A percentile compares a stretch with the other conserved stretches of the same genome.
Evolutionary conservation across 2,329 filamentous ascomycete genomes (phyloP).

Genomic region (Neonectria hederae): DNA sequence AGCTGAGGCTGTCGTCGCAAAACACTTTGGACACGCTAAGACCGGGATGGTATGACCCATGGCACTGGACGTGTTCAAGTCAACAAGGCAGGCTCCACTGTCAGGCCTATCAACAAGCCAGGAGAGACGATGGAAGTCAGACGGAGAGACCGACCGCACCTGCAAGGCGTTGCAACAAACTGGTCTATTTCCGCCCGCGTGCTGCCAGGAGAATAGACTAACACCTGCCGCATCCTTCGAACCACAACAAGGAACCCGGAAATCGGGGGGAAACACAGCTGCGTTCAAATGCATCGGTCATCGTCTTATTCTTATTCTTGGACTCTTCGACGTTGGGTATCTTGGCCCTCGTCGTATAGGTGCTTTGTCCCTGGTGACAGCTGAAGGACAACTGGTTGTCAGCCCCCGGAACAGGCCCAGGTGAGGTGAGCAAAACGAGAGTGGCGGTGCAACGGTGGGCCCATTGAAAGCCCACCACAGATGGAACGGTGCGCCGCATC

Average conservation of each 20-base stretch:
- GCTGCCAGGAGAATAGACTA: background rate
- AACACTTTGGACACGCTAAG: constrained; percentile 17
- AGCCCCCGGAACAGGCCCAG: constrained; percentile 6
- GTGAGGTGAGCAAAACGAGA: constrained; percentile 15
- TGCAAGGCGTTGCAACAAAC: constrained; percentile 1
- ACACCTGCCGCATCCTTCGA: background rate
- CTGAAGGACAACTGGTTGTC: constrained; percentile 7
- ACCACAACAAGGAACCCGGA: background rate
- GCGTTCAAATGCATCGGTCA: background rate
- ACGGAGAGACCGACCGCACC: constrained; percentile 3
- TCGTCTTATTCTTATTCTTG: background rate
- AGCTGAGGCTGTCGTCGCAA: constrained; percentile 12
- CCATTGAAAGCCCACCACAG: constrained; percentile 14
- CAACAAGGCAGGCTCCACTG: constrained; percentile 15
- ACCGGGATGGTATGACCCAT: background rate
- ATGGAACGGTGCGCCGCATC: constrained; percentile 17
- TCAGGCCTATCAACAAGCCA: constrained; percentile 13
- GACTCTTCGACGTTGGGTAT: background rate
- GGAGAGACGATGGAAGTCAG: constrained; percentile 4
- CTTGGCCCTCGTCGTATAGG: constrained; percentile 11
- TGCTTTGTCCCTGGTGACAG: constrained; percentile 3
- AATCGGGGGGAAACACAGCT: background rate
- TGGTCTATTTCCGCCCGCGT: background rate
- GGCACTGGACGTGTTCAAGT: constrained; percentile 18
- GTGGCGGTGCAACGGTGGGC: constrained; percentile 21